A percentile compares a stretch with the other conserved stretches of the same genome.
phyloP scores from a whole-genome alignment of 208 protist species.

The Novymonas esmeraldas region DNA sequence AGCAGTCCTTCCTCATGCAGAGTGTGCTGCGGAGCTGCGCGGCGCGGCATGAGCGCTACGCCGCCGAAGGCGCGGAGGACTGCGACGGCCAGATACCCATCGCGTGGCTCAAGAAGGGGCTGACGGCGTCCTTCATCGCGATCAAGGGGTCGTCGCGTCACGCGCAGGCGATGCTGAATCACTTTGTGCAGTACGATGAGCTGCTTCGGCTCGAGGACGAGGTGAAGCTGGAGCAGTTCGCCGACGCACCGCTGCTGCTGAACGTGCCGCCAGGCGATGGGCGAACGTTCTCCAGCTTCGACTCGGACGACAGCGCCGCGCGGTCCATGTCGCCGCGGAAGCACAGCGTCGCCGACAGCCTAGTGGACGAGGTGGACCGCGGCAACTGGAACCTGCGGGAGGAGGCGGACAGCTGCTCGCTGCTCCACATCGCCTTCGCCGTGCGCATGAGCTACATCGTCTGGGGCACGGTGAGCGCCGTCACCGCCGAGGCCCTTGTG shows the following conservation, averaged over 20 bases:
- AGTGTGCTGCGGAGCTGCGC: conserved; percentile 46
- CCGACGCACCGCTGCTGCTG: conserved; percentile 70
- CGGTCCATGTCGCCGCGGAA: neutral
- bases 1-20: conserved; percentile 71
- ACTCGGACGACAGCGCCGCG: neutral
- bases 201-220: conserved; percentile 69
- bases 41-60: conserved; percentile 43
- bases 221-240: conserved; percentile 76
- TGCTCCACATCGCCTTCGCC: conserved; percentile 70
- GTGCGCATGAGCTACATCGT: conserved; percentile 79
- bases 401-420: conserved; percentile 73
- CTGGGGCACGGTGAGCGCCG: conserved; percentile 52
- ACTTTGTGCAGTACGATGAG: conserved; percentile 72
- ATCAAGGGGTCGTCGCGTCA: conserved; percentile 40
- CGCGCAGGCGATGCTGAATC: conserved; percentile 58
- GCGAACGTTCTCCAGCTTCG: neutral
- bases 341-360: neutral
- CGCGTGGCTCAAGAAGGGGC: conserved; percentile 45
- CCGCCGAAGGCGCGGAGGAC: conserved; percentile 52
- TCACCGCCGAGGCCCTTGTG: conserved; percentile 13
- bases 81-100: conserved; percentile 73
- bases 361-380: conserved; percentile 10
- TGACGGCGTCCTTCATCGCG: conserved; percentile 37
- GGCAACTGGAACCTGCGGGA: conserved; percentile 66
- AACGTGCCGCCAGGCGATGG: conserved; percentile 26